phyloP scores from a whole-genome alignment of 805 yeast genomes.

The Yueomyces sinensis region DNA sequence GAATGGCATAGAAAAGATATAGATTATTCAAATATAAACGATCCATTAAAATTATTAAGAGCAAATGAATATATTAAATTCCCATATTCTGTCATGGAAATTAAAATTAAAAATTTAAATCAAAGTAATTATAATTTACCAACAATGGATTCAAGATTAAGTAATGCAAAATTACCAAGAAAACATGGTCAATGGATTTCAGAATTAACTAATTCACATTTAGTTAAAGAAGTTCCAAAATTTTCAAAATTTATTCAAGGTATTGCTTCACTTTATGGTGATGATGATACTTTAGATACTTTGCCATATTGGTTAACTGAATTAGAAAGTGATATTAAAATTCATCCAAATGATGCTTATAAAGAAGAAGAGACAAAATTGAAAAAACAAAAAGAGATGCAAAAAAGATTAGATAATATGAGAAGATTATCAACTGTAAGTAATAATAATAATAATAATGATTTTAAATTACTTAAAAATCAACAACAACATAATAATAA shows the following conservation, averaged over 20 bases:
- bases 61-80: conserved; percentile 76
- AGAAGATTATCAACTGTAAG: conserved; percentile 21
- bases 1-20: conserved; percentile 90
- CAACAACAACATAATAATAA: not conserved
- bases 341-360: conserved; percentile 67
- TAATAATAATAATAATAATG: not conserved
- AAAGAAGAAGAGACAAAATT: conserved; percentile 48
- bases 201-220: conserved; percentile 68
- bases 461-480: no score
- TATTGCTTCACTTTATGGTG: conserved; percentile 73
- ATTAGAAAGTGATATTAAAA: conserved; percentile 62
- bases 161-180: conserved; percentile 26
- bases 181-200: conserved; percentile 66
- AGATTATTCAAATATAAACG: conserved; percentile 59
- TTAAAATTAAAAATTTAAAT: conserved; percentile 47
- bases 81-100: conserved; percentile 83
- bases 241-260: conserved; percentile 92
- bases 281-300: conserved; percentile 70
- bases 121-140: conserved; percentile 21
- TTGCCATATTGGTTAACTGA: conserved; percentile 95
- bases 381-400: conserved; percentile 31
- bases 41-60: conserved; percentile 62
- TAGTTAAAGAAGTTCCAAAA: conserved; percentile 88
- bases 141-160: conserved; percentile 16
- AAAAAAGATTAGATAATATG: conserved; percentile 24